Conservation (phyloP, 768 basidiomycete species). For the Mycena olivaceomarginata region DNA sequence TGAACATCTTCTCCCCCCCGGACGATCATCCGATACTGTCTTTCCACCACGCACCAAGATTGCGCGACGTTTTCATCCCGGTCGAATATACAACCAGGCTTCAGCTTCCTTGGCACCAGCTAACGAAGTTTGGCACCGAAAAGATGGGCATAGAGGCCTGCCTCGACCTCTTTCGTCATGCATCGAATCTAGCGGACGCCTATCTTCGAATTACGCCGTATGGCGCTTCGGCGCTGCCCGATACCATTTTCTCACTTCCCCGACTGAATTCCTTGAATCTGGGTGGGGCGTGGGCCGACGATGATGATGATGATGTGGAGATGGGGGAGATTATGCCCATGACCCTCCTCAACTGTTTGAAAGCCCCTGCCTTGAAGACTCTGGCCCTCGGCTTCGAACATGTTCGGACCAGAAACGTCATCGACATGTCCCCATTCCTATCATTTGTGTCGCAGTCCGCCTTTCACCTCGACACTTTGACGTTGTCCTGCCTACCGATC, state of each 20-base stretch:
- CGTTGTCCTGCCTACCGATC: too few species aligned
- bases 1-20: not conserved
- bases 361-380: conserved; percentile 8
- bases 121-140: not conserved
- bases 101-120: not conserved
- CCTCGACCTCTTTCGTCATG: not conserved
- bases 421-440: too few species aligned
- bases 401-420: not conserved
- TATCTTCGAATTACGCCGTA: not conserved
- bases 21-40: not conserved
- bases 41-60: conserved; percentile 5
- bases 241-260: not conserved
- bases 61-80: not conserved
- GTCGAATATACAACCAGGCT: not conserved
- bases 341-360: not conserved
- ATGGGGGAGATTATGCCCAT: not conserved
- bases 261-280: not conserved
- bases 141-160: not conserved
- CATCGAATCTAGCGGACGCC: not conserved
- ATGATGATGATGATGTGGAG: too few species aligned
- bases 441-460: too few species aligned
- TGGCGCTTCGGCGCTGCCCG: not conserved
- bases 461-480: too few species aligned
- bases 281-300: not conserved
- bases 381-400: not conserved